Percentiles rank a stretch among this genome's conserved stretches.
These are phyloP conservation scores for Patellifolia procumbens DNA, from an alignment of 179 eudicot species.

Conservation along the genomic window DNA sequence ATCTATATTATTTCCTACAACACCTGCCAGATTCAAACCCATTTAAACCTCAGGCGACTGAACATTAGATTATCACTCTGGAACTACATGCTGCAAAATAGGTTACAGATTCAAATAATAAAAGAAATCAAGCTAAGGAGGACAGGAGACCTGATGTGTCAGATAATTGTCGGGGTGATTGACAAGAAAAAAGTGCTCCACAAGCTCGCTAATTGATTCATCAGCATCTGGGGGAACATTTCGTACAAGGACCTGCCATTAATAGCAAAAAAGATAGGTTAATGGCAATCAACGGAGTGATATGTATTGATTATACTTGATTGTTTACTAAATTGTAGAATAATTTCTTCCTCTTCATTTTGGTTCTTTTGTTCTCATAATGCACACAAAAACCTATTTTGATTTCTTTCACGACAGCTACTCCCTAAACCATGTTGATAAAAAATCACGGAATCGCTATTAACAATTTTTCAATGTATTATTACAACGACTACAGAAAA, in stretches of 20 bases:
- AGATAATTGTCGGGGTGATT: conserved; percentile 96
- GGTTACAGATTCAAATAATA: neutral
- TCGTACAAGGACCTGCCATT: conserved; percentile 74
- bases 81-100: neutral
- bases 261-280: conserved; percentile 18
- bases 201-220: conserved; percentile 82
- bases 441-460: neutral
- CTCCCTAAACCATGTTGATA: neutral
- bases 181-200: conserved; percentile 96
- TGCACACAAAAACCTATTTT: neutral
- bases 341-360: neutral
- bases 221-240: conserved; percentile 91
- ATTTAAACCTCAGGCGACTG: neutral
- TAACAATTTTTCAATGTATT: neutral
- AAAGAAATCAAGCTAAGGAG: neutral
- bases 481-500: neutral
- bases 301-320: neutral
- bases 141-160: conserved; percentile 68
- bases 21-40: neutral
- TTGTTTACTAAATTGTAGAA: neutral
- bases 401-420: too few relatives aligned
- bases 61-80: neutral
- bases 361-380: neutral
- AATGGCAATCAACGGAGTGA: neutral
- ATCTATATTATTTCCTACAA: neutral